These are phyloP conservation scores for Fibroporia radiculosa DNA, from an alignment of 768 basidiomycete genomes.

Conservation along the genomic window DNA sequence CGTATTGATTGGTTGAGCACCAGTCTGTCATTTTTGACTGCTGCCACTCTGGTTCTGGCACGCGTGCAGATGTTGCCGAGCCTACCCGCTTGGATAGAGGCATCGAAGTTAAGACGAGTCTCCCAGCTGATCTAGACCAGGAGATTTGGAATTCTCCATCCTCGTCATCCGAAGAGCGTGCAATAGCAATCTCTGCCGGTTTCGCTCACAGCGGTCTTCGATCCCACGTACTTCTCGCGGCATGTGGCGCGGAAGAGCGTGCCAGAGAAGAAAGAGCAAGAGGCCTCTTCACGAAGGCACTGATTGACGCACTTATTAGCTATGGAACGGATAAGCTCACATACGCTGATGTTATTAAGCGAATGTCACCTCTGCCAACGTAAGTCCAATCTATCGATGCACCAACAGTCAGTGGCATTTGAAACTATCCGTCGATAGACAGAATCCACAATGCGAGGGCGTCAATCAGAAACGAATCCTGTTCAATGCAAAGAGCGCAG, in stretches of 20 bases:
- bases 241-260: constrained; percentile 8
- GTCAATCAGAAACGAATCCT: constrained; percentile 15
- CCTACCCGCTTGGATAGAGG: constrained; percentile 1
- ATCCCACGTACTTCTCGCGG: constrained; percentile 16
- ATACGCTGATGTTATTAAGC: constrained; percentile 18
- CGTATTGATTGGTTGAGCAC: background rate
- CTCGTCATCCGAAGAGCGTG: background rate
- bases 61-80: constrained; percentile 12
- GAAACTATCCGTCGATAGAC: constrained; percentile 11
- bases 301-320: constrained; percentile 8
- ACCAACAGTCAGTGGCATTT: no score
- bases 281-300: constrained; percentile 21
- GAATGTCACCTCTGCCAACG: constrained; percentile 13
- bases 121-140: background rate
- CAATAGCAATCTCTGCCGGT: background rate
- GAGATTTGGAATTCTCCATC: background rate
- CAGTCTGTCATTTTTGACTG: constrained; percentile 42
- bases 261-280: constrained; percentile 15
- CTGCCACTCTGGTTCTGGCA: constrained; percentile 34
- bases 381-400: background rate
- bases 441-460: constrained; percentile 25
- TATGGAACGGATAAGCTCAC: constrained; percentile 11
- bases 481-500: constrained; percentile 17
- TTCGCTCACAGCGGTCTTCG: constrained; percentile 5
- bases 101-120: background rate